These are phyloP conservation scores for Coemansia asiatica DNA, from an alignment of 192 early-diverging fungal genomes.

Conservation along the genomic window DNA sequence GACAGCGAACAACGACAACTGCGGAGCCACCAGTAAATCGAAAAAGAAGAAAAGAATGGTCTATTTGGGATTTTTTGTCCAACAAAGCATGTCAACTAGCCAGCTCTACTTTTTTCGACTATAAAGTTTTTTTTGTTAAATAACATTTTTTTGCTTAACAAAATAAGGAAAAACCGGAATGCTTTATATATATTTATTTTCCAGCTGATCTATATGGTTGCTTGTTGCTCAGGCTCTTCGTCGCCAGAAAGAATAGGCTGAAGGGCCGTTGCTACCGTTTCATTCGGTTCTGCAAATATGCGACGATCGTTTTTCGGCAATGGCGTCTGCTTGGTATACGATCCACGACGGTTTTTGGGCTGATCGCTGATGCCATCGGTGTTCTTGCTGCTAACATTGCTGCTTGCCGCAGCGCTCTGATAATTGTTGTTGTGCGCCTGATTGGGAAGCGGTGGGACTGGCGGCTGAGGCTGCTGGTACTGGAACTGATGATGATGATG, in stretches of 20 bases:
- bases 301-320: conserved; percentile 4
- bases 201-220: not conserved
- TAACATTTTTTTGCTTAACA: conserved; percentile 2
- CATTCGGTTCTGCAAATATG: not conserved
- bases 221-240: conserved; percentile 7
- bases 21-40: too few relatives aligned
- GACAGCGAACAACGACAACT: not conserved
- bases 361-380: conserved; percentile 1
- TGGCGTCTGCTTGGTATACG: conserved; percentile 20
- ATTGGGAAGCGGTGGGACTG: conserved; percentile 43
- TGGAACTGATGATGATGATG: conserved; percentile 27
- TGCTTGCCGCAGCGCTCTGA: conserved; percentile 2
- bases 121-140: too few relatives aligned
- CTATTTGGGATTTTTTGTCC: too few relatives aligned
- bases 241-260: conserved; percentile 23
- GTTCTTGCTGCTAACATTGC: not conserved
- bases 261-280: conserved; percentile 14
- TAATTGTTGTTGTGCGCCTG: conserved; percentile 15
- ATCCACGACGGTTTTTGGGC: conserved; percentile 9
- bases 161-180: not conserved
- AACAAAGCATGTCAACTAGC: not conserved
- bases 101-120: not conserved
- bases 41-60: too few relatives aligned
- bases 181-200: too few relatives aligned
- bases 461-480: conserved; percentile 30